A percentile compares a stretch with the other conserved stretches of the same genome.
Evolutionary conservation across 495 filamentous ascomycete genomes (phyloP).

Genomic region (Penicillium egyptiacum): DNA sequence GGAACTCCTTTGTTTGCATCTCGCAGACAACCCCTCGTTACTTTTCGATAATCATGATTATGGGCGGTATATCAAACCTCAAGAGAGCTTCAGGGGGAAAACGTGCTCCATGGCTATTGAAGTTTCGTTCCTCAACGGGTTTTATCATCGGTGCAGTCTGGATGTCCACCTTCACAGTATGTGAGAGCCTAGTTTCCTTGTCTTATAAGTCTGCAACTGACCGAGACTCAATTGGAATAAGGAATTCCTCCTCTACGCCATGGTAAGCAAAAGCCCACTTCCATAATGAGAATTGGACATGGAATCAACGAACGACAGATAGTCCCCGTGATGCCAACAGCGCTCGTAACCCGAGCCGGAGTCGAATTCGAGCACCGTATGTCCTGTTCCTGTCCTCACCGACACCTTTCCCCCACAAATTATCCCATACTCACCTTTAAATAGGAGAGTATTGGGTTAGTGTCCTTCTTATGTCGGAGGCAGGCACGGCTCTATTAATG

Average conservation of each 20-base stretch:
- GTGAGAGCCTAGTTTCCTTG: slow-evolving; percentile 17
- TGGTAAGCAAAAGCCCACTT: slow-evolving; percentile 22
- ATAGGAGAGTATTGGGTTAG: slow-evolving; percentile 39
- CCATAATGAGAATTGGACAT: not conserved
- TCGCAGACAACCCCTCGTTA: not conserved
- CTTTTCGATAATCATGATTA: not conserved
- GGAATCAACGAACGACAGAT: slow-evolving; percentile 28
- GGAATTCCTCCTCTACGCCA: slow-evolving; percentile 48
- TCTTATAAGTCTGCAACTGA: not conserved
- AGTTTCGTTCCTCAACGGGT: slow-evolving; percentile 56
- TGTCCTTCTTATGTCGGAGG: slow-evolving; percentile 59
- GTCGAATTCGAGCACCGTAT: slow-evolving; percentile 55
- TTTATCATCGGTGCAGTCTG: slow-evolving; percentile 63
- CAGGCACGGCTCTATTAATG: slow-evolving; percentile 55
- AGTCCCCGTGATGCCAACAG: slow-evolving; percentile 63
- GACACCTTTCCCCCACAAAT: not conserved
- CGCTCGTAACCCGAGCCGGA: slow-evolving; percentile 53
- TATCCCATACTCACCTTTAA: not conserved
- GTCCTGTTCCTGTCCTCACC: slow-evolving; percentile 39
- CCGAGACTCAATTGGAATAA: slow-evolving; percentile 11
- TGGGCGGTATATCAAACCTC: not conserved
- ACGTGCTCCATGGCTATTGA: slow-evolving; percentile 44
- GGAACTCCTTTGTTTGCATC: not conserved
- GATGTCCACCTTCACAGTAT: slow-evolving; percentile 63
- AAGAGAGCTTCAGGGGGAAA: slow-evolving; percentile 2